These are phyloP conservation scores for Capsicum rhomboideum DNA, from an alignment of 257 asterid genomes.

Conservation along the genomic window DNA sequence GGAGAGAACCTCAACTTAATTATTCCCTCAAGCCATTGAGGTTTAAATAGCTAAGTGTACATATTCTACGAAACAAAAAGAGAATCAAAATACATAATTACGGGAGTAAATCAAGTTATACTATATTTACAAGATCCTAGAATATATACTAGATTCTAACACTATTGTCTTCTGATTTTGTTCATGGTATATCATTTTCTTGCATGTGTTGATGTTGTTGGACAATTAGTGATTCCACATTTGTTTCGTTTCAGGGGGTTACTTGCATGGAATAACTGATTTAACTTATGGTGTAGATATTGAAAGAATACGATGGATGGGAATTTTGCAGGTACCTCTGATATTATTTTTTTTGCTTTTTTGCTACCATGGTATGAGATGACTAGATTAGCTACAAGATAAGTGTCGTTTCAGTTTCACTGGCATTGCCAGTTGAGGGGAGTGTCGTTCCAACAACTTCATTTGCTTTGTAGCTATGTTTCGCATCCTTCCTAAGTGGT, in stretches of 20 bases:
- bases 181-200: not conserved
- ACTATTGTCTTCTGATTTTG: not conserved
- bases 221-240: not conserved
- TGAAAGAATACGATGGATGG: constrained; percentile 58
- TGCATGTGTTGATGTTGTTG: constrained; percentile 7
- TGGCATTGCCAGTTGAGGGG: not conserved
- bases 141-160: not conserved
- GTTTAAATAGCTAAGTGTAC: not conserved
- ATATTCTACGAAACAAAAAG: not conserved
- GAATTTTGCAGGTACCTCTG: constrained; percentile 71
- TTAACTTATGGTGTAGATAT: constrained; percentile 85
- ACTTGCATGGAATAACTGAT: constrained; percentile 71
- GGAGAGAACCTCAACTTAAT: not conserved
- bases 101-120: not conserved
- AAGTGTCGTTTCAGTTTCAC: not conserved
- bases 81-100: not conserved
- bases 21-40: not conserved
- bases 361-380: not conserved
- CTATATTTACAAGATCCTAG: not conserved
- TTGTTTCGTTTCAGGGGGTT: constrained; percentile 61
- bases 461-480: not conserved
- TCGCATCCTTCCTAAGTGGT: not conserved
- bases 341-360: not conserved
- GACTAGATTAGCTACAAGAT: not conserved
- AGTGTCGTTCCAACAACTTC: not conserved